A percentile compares a stretch with the other conserved stretches of the same genome.
These are phyloP conservation scores for Nemania sp. DNA, from an alignment of 2,329 filamentous ascomycete species.

Conservation along the genomic window DNA sequence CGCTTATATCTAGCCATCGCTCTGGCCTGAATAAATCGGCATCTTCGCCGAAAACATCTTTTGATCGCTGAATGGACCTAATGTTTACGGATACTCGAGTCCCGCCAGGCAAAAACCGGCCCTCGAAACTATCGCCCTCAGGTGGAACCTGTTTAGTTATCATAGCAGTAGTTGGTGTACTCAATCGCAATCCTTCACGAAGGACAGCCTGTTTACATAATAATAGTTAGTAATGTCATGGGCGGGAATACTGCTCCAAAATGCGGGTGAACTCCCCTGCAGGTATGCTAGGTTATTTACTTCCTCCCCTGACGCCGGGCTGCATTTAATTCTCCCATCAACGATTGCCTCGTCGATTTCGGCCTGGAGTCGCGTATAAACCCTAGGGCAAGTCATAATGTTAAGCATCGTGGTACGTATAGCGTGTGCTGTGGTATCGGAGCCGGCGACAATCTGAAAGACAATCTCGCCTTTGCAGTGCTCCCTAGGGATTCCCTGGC, in stretches of 20 bases:
- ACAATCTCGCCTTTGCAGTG: conserved; percentile 11
- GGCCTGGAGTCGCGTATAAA: conserved; percentile 16
- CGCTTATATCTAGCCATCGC: conserved; percentile 26
- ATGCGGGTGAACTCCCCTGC: conserved; percentile 36
- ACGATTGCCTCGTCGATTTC: conserved; percentile 18
- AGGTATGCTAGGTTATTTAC: conserved; percentile 47
- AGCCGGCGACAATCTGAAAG: conserved; percentile 18
- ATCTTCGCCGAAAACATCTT: conserved; percentile 26
- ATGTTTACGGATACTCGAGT: conserved; percentile 23
- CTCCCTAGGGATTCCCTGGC: background rate
- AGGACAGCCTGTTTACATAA: conserved; percentile 47
- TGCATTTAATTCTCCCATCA: background rate
- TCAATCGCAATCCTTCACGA: conserved; percentile 53
- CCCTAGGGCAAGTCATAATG: conserved; percentile 6
- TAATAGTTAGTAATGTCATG: too few species aligned
- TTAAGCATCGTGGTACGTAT: conserved; percentile 14
- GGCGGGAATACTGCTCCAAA: background rate
- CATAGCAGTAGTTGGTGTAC: conserved; percentile 46
- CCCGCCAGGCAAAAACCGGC: conserved; percentile 27
- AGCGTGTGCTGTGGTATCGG: conserved; percentile 17
- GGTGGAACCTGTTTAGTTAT: conserved; percentile 42
- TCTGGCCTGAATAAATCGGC: conserved; percentile 36
- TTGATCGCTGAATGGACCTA: conserved; percentile 1
- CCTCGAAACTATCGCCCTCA: conserved; percentile 39
- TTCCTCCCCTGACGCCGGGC: background rate